Evolutionary conservation across 805 yeast genomes (phyloP), one percentile per base, ranked within the genome.

Genomic region (Dipodascus geniculatus): DNA sequence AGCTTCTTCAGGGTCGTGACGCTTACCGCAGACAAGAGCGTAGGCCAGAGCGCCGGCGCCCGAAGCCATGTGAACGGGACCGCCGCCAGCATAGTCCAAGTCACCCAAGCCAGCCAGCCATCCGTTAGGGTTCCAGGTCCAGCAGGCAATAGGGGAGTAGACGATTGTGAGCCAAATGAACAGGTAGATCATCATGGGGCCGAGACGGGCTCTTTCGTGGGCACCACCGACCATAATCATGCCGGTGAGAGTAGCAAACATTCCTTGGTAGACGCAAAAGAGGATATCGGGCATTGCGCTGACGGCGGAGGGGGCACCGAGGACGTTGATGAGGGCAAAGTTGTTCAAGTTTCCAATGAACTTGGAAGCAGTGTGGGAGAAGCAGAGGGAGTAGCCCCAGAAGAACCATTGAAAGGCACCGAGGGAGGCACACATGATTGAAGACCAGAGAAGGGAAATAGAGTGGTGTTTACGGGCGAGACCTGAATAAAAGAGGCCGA

Each of bases 41-140:
- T 91, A 91, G 55, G 96, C 91, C 59, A 93, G 75, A 51, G 97
- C 98, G 68, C 95, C 95, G 61, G 83, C 86, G 61, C 99, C 99
- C 38, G 96, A 86, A 62, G 89, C 74, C 73, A 87, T 87, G 73
- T 93, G 99, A 56, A 93, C 98, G 57, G 98, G 96, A 58, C 96
- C 96, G 66, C 98, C 98, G 66, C 99, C 99, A 22, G 99, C 99
- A 66, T 87, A 93, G 74, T 93, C 99, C 57, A 88, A 78, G 38
- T 90, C 83, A 59, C 97, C 98, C 53, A 91, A 75, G 49, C 71
- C 70, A 54, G 76, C 78, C 60, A 91, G 76, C 99, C 98, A 93
- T 52, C 99, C 99, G 55, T 78, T 78, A 23, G 83, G 79, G 69
- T 91, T 91, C 99, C 99, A 93, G 23, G 96, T 86, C 98, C 98